phyloP scores from a whole-genome alignment of 352 stramenopile species.

The Phytophthora pseudosyringae region DNA sequence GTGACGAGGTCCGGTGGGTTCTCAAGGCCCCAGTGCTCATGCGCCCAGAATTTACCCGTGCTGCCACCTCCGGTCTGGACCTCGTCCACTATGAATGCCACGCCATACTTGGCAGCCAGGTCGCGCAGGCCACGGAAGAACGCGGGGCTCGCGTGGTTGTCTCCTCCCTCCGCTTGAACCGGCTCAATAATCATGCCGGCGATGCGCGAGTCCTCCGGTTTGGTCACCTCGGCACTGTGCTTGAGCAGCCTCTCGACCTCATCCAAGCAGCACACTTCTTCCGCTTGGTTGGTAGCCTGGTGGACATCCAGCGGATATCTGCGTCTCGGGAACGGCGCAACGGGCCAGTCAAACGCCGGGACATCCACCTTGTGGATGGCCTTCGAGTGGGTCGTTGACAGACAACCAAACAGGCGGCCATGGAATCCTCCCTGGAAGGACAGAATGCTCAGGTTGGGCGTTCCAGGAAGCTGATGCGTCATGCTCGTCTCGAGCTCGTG shows the following conservation, averaged over 20 bases:
- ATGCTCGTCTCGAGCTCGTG: constrained; percentile 78
- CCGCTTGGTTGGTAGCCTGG: constrained; percentile 62
- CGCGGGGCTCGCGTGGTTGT: constrained; percentile 75
- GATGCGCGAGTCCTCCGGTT: constrained; percentile 45
- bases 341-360: constrained; percentile 83
- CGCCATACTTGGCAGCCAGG: constrained; percentile 59
- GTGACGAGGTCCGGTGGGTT: constrained; percentile 85
- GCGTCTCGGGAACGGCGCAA: constrained; percentile 76
- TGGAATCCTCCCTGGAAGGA: constrained; percentile 89
- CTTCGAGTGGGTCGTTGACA: constrained; percentile 88
- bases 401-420: constrained; percentile 74
- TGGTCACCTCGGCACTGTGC: constrained; percentile 40
- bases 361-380: constrained; percentile 90
- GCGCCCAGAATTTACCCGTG: constrained; percentile 87
- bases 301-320: constrained; percentile 72
- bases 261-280: constrained; percentile 74
- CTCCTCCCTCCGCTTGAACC: constrained; percentile 83
- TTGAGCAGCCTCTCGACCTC: constrained; percentile 66
- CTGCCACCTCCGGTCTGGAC: constrained; percentile 84
- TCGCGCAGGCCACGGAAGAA: constrained; percentile 74
- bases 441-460: constrained; percentile 77
- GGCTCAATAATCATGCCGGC: constrained; percentile 85
- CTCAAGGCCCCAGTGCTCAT: constrained; percentile 81
- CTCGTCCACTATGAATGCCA: constrained; percentile 88
- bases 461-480: constrained; percentile 70